These are phyloP conservation scores for Aspergillus neotritici DNA, from an alignment of 2,329 filamentous ascomycete genomes.

Conservation along the genomic window DNA sequence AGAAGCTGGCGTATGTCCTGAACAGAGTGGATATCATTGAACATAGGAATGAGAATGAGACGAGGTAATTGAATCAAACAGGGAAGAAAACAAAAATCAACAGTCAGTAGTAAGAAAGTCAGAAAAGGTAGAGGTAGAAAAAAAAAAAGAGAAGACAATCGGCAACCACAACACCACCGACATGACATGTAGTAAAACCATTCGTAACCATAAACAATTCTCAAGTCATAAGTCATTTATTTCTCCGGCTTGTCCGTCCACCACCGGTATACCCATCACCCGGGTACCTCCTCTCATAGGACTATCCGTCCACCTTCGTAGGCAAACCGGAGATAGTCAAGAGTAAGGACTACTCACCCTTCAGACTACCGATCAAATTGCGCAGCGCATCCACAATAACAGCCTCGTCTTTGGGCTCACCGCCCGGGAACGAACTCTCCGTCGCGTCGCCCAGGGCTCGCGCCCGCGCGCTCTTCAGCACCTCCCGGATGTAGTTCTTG, in stretches of 20 bases:
- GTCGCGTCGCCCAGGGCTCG: conserved; percentile 36
- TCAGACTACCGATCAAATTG: conserved; percentile 37
- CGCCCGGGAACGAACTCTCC: conserved; percentile 40
- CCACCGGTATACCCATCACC: conserved; percentile 5
- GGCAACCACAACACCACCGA: not conserved
- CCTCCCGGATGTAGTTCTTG: conserved; percentile 42
- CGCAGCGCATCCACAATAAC: conserved; percentile 39
- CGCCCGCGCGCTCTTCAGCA: conserved; percentile 39
- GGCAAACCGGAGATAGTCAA: too few species aligned
- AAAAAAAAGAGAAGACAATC: conserved; percentile 9
- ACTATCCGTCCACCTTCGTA: too few species aligned
- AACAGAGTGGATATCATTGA: conserved; percentile 23
- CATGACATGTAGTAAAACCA: conserved; percentile 9
- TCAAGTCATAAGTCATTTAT: conserved; percentile 16
- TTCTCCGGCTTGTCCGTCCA: conserved; percentile 4
- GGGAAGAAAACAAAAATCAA: conserved; percentile 1
- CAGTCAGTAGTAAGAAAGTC: conserved; percentile 1
- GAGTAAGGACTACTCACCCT: conserved; percentile 23
- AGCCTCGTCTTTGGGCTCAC: conserved; percentile 40
- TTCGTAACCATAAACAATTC: conserved; percentile 11
- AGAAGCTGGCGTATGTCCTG: conserved; percentile 8
- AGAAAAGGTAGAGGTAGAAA: conserved; percentile 9
- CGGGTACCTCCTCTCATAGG: too few species aligned
- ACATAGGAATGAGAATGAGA: conserved; percentile 8
- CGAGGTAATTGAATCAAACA: conserved; percentile 9